A percentile compares a stretch with the other conserved stretches of the same genome.
Conservation (phyloP, 257 asterid species). For the Sherardia arvensis region DNA sequence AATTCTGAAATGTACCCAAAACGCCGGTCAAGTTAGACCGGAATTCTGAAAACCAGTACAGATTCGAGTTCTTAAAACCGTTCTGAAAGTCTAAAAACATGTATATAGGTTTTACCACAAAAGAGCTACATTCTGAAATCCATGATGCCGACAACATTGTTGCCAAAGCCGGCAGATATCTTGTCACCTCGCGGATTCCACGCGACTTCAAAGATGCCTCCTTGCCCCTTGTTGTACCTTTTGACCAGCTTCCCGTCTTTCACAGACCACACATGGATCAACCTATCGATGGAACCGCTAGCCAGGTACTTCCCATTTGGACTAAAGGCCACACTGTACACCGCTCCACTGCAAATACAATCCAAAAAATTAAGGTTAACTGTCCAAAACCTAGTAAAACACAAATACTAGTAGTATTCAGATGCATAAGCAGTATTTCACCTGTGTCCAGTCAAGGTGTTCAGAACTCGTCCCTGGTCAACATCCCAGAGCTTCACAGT, state of each 20-base stretch:
- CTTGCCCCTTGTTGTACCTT: constrained; percentile 15
- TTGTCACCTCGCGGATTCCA: constrained; percentile 27
- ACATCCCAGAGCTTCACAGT: constrained; percentile 30
- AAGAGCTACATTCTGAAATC: constrained; percentile 24
- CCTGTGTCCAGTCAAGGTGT: constrained; percentile 28
- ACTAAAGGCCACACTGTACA: constrained; percentile 27
- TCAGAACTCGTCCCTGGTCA: constrained; percentile 16
- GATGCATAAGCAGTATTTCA: background rate
- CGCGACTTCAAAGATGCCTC: constrained; percentile 27
- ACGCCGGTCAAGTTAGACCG: no score
- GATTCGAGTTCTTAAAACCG: no score
- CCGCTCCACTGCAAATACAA: constrained; percentile 22
- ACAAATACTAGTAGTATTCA: no score
- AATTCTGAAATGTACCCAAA: no score
- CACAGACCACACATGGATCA: constrained; percentile 23
- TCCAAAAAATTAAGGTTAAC: background rate
- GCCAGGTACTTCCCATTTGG: constrained; percentile 30
- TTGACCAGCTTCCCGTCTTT: constrained; percentile 22
- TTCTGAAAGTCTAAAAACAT: background rate
- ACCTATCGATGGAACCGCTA: constrained; percentile 28
- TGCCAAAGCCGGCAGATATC: constrained; percentile 24
- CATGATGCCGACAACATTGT: constrained; percentile 16
- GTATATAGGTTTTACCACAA: background rate
- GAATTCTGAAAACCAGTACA: no score
- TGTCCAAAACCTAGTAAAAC: background rate